Evolutionary conservation across 2,329 filamentous ascomycete species (phyloP), one percentile per base, ranked within the genome.

Genomic region (Diaporthe ampelina): DNA sequence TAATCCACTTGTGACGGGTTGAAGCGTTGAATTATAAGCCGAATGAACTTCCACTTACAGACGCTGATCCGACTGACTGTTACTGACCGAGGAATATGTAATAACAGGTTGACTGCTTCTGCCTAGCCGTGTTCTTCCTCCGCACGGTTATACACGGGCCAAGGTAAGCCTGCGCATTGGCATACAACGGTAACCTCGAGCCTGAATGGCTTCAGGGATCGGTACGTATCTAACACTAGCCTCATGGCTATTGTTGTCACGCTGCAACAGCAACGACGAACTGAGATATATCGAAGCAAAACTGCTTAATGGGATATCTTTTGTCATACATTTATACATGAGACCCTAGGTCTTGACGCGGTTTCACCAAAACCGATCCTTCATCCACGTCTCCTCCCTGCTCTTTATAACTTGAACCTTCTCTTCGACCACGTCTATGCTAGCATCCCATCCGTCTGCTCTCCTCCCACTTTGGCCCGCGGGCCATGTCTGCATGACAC

Each of bases 301-400:
- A 50, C 48, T 72, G 56, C 57, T 58, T 63, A 69, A 54, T 63
- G 72, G 70, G 67, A 75, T 74, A 73, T 75, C 69, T 67, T 74
- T 71, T 72, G 73, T 75, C 72, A 72, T 74, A 72, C 70, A 74
- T 75, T 72, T 72, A 71, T 75, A 75, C 74, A 75, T 69, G 65
- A 74, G 72, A 75, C 68, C 24, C 59, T 57, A 15, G n/a, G 67
- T 74, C 72, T 75, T 72, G 26, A 40, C 54, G 70, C 37, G 48
- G 48, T 43, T 72, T 54, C 57, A 52, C 32, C 15, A 32, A 52
- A 24, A 63, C 40, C 57, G 21, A 63, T 32, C 24, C 45, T 58
- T 29, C 50, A 15, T 63, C 29, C 45, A 26, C 45, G 29, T 52
- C 35, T 52, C 45, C 57, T 52, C 8, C 29, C 19, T 50, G 24